Base-by-base conservation (phyloP, 257 asterid genomes). In the Plantago major region DNA sequence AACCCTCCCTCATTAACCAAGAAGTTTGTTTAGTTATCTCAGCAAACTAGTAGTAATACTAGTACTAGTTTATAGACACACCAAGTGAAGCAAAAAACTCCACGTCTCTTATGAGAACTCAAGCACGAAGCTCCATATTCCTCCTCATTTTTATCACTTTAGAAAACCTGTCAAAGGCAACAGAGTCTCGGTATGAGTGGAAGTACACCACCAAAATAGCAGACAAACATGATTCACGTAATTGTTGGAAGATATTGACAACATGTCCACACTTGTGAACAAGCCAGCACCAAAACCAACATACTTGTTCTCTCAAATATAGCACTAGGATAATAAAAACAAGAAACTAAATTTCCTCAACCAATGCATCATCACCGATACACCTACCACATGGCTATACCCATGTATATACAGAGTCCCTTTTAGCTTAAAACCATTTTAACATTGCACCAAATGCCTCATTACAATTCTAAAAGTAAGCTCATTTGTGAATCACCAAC, bases 161-260 rank as follows among this genome's bases (percentile, higher is more conserved):
- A 66, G 58, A 50, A 63, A 65, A 77, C 82, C 94, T 77, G 80
- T 67, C 71, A 78, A 72, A 80, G 79, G 68, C 78, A 81, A 72
- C 78, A 79, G 48, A 66, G 65, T 59, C 65, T 83, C 48, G 79
- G 69, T 70, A 73, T 69, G 57, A 76, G 94, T 56, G 73, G 70
- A 67, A 63, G 76, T 66, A 68, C 62, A 72, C 63, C 80, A 83
- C 76, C 72, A 67, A 55, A 67, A 53, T 67, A 43, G 52, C 68
- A 77, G 87, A 87, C 93, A n/a, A 80, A 72, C 46, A 68, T 75
- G 40, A 83, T 82, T 72, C 75, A 43, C 63, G 72, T n/a, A n/a
- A n/a, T n/a, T n/a, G n/a, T n/a, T n/a, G n/a, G n/a, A n/a, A n/a
- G n/a, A n/a, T n/a, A n/a, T n/a, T n/a, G n/a, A 64, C 66, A 73